Conservation (phyloP, 1,284 basidiomycete species). For the Irpex lacteus region DNA sequence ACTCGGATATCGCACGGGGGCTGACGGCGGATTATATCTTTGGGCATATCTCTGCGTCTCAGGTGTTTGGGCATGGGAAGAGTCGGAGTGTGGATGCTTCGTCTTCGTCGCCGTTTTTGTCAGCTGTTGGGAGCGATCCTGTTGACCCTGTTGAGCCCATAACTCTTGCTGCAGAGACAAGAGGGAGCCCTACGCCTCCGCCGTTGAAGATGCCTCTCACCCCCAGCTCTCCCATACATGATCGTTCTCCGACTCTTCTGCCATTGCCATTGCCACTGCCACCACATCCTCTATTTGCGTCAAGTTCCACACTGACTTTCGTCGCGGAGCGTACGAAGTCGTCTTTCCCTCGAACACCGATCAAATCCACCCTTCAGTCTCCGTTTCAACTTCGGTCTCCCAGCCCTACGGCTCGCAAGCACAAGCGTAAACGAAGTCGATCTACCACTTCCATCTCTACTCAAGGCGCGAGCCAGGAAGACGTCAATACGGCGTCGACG, state of each 20-base stretch:
- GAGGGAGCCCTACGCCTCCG: background rate
- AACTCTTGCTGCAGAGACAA: too few relatives aligned
- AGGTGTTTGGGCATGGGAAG: background rate
- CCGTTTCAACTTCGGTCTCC: conserved; percentile 8
- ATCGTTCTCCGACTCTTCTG: background rate
- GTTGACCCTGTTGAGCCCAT: too few relatives aligned
- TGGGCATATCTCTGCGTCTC: conserved; percentile 15
- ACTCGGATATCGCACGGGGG: conserved; percentile 20
- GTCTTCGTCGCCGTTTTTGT: conserved; percentile 8
- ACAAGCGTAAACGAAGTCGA: background rate
- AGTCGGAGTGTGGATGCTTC: too few relatives aligned
- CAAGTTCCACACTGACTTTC: background rate
- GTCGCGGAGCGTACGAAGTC: background rate
- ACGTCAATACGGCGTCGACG: background rate
- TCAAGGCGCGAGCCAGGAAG: background rate
- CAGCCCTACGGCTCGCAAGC: conserved; percentile 1
- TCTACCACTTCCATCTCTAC: background rate
- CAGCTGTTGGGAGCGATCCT: background rate
- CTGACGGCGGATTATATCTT: conserved; percentile 22
- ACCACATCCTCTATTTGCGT: background rate
- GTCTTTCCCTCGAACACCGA: background rate
- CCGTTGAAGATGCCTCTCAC: background rate
- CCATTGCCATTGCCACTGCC: background rate
- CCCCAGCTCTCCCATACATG: background rate
- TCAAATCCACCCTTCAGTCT: background rate